Conservation (phyloP, 1,284 basidiomycete genomes). For the Cutaneotrichosporon cavernicola region DNA sequence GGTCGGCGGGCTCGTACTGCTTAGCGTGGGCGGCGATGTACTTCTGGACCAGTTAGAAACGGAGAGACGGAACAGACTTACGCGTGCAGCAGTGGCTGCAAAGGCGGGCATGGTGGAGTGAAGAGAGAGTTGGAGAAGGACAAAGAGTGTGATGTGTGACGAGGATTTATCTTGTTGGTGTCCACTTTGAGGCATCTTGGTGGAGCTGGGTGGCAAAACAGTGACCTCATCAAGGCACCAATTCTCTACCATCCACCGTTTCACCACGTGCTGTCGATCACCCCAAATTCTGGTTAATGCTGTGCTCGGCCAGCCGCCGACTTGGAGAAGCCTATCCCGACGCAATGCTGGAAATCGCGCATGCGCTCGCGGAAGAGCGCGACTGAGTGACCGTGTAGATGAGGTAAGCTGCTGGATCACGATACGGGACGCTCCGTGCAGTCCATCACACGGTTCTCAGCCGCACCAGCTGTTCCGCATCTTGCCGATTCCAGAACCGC, state of each 20-base stretch:
- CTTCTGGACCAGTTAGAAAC: conserved; percentile 16
- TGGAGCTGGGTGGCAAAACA: conserved; percentile 7
- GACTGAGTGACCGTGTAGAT: not conserved
- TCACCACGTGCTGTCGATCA: not conserved
- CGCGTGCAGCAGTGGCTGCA: conserved; percentile 10
- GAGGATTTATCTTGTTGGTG: not conserved
- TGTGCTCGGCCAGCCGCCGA: conserved; percentile 2
- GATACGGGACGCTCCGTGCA: not conserved
- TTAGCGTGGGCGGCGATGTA: conserved; percentile 11
- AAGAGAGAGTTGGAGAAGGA: not conserved
- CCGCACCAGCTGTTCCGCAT: not conserved
- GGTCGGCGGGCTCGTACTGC: conserved; percentile 70
- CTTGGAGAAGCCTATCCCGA: conserved; percentile 1
- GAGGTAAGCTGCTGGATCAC: not conserved
- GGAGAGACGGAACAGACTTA: not conserved
- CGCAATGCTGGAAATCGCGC: not conserved
- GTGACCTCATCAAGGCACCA: conserved; percentile 8
- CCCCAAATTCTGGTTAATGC: not conserved
- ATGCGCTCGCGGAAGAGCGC: not conserved
- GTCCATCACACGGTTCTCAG: not conserved
- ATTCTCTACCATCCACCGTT: not conserved
- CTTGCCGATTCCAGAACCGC: not conserved
- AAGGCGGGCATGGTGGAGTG: conserved; percentile 9
- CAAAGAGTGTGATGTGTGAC: not conserved
- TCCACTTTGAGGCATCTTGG: not conserved